These are phyloP conservation scores for Nemania diffusa DNA, from an alignment of 2,329 filamentous ascomycete genomes.

Conservation along the genomic window DNA sequence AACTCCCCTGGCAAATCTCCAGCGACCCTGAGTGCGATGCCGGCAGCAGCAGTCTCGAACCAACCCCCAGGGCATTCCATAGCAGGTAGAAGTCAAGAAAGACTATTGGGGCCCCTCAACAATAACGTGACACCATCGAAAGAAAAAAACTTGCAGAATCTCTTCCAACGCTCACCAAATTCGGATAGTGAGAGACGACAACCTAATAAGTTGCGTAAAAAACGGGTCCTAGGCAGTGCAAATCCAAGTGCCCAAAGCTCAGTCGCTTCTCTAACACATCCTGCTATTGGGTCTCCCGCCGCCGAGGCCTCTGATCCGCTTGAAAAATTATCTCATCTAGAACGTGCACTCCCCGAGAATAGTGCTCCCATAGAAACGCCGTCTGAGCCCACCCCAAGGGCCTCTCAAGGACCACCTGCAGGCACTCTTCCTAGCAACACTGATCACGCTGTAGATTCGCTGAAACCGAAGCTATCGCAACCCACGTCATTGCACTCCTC, in stretches of 20 bases:
- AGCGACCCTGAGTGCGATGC: conserved; percentile 46
- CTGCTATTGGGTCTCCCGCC: conserved; percentile 58
- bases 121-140: conserved; percentile 67
- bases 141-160: conserved; percentile 73
- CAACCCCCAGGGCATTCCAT: conserved; percentile 47
- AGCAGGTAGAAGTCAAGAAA: conserved; percentile 61
- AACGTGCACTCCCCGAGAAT: conserved; percentile 43
- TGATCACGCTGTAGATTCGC: conserved; percentile 55
- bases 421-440: conserved; percentile 56
- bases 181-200: conserved; percentile 73
- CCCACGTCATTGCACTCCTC: conserved; percentile 80
- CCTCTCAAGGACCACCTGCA: conserved; percentile 58
- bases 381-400: conserved; percentile 59
- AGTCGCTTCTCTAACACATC: conserved; percentile 73
- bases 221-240: conserved; percentile 76
- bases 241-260: conserved; percentile 94
- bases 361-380: conserved; percentile 46
- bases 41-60: conserved; percentile 45
- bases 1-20: conserved; percentile 43
- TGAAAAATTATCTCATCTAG: conserved; percentile 49
- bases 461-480: conserved; percentile 77
- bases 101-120: conserved; percentile 55
- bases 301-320: conserved; percentile 59
- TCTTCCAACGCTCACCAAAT: conserved; percentile 77
- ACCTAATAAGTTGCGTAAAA: conserved; percentile 94